Evolutionary conservation across 148 eudicot species (phyloP), one percentile per base, ranked within the genome.

Genomic region (Polygonum aviculare): DNA sequence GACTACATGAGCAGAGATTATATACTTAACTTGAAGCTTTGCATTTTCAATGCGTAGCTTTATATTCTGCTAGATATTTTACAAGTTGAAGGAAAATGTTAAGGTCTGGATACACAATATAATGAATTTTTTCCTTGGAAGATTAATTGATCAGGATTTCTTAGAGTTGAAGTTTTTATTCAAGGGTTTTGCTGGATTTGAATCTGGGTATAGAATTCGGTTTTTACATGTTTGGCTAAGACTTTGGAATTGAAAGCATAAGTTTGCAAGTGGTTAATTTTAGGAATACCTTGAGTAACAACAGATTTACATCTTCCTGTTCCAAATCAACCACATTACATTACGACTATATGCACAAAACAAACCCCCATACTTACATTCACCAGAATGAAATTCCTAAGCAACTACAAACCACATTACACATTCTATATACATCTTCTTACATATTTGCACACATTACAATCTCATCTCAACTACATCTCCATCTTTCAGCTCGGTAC

Each of bases 391-490:
- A 8, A 2, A 67, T 26, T 4, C 36, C 41, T 41, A 36, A 67
- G 19, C 72, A 67, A 36, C 72, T 67, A 67, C 19, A 67, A 38
- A 31, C 72, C 36, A 36, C 72, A 72, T 0, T 2, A 45, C 60
- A 54, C 26, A n/a, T 72, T 38, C 45, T 72, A 72, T 72, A 52
- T 72, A 72, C 74, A 72, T 9, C 54, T 38, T 70, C 49, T 19
- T 72, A 72, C 51, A 72, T 33, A 72, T 22, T 2, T 4, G 51
- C 74, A 75, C 47, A 78, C 36, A 35, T 82, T 84, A 92, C 83
- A 86, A 74, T 80, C 85, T 88, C 73, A 88, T 89, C 81, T 94
- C 89, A 75, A 94, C 88, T 35, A 94, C 91, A 82, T 94, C 98
- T 21, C 98, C 98, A 70, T 94, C 98, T 81, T 80, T 90, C 41